These are phyloP conservation scores for Mikania micrantha DNA, from an alignment of 129 eudicot species.

Conservation along the genomic window DNA sequence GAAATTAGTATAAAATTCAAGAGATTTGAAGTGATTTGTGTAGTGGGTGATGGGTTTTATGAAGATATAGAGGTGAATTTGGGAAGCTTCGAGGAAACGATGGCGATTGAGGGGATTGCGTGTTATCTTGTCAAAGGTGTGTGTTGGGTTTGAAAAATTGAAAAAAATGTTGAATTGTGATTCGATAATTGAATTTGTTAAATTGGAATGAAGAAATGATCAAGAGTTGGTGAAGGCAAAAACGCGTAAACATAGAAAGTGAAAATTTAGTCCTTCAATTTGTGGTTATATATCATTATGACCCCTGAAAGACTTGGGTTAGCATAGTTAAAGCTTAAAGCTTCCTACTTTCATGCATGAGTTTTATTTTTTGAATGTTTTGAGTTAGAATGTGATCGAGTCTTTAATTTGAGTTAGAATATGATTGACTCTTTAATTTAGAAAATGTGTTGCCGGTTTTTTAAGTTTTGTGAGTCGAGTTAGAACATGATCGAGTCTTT, in stretches of 20 bases:
- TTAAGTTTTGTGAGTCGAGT: no score
- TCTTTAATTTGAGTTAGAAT: no score
- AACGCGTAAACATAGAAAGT: slow-evolving; percentile 43
- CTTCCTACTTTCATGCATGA: no score
- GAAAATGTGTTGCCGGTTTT: no score
- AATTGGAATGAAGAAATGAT: not conserved
- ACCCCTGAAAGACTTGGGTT: slow-evolving; percentile 7
- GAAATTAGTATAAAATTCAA: not conserved
- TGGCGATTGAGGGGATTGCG: slow-evolving; percentile 12
- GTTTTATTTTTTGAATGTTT: no score
- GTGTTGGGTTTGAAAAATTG: slow-evolving; percentile 6
- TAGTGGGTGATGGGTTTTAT: slow-evolving; percentile 18
- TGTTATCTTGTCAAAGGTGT: slow-evolving; percentile 26
- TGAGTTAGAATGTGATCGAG: no score
- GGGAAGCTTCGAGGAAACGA: slow-evolving; percentile 51
- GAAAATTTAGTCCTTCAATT: slow-evolving; percentile 7
- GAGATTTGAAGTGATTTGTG: slow-evolving; percentile 2
- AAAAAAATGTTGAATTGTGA: not conserved
- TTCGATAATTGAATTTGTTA: not conserved
- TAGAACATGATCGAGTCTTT: no score
- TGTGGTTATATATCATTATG: slow-evolving; percentile 3
- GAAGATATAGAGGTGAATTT: not conserved
- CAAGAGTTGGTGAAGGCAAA: slow-evolving; percentile 31
- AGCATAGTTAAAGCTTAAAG: not conserved
- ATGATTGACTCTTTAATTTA: no score